Base-by-base conservation (phyloP, 257 asterid species). In the Schizonepeta tenuifolia region DNA sequence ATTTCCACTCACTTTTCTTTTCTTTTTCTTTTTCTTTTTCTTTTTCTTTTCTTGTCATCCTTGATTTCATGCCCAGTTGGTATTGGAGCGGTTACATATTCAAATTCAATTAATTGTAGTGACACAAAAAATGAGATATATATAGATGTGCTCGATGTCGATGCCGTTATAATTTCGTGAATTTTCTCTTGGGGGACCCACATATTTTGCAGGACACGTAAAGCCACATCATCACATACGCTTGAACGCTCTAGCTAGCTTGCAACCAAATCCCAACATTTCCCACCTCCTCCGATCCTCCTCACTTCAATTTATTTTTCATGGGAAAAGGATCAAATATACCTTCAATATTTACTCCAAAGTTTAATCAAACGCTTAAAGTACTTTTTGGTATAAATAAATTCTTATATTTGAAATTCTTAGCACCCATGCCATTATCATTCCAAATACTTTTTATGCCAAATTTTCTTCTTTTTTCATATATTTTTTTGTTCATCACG, bases 131-230 rank as follows among this genome's bases (percentile, higher is more conserved):
- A 47, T 14, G 53, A 47, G 17, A 15, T 46, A 13, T 46, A 46
- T 24, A 24, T 24, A 24, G 1, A 24, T 24, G 26, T 46, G 20
- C 33, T 28, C 33, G 33, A 28, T 28, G 8, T 47, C 20, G 53
- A 47, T 47, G 20, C 53, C 20, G 53, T 47, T 15, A 14, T 47
- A 38, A 14, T 47, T 14, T 47, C 15, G 53, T 47, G 17, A 14
- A n/a, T 1, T 15, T 4, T 14, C 43, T 38, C 43, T 38, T 7
- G 9, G 0, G 43, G 12, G 53, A 1, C 53, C 53, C 51, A 46
- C 51, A 46, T n/a, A 46, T 46, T 50, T 50, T 50, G 56, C 24
- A 50, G 24, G 12, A 50, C 24, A 63, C 62, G 56, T 40, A 62
- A 62, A 43, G 41, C 21, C 55, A 49, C 56, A 24, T 50, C 56